Conservation (phyloP, 192 early-diverging fungal genomes). For the Backusella psychrophila region DNA sequence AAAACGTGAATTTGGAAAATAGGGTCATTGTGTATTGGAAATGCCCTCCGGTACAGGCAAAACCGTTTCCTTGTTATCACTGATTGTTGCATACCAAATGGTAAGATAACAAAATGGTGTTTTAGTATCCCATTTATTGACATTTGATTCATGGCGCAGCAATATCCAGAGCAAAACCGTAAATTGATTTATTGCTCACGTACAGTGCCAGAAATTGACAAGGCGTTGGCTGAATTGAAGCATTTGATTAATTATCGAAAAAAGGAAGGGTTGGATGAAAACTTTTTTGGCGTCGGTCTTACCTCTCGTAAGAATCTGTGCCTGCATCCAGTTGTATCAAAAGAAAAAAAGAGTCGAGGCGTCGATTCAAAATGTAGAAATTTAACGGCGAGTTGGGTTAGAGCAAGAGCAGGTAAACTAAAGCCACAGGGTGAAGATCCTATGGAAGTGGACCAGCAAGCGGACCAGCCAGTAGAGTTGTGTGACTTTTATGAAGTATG, state of each 20-base stretch:
- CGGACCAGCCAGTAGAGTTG: constrained; percentile 42
- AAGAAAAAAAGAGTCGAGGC: constrained; percentile 81
- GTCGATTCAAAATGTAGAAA: constrained; percentile 92
- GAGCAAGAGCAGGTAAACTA: constrained; percentile 51
- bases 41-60: constrained; percentile 99
- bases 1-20: not conserved
- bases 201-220: constrained; percentile 99
- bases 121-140: not conserved
- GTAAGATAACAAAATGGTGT: constrained; percentile 34
- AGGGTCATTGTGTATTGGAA: constrained; percentile 96
- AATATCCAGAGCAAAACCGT: constrained; percentile 86
- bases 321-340: constrained; percentile 84
- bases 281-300: constrained; percentile 90
- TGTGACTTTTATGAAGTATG: constrained; percentile 84
- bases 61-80: constrained; percentile 90
- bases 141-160: constrained; percentile 18
- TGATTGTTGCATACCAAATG: constrained; percentile 95
- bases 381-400: constrained; percentile 93
- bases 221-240: constrained; percentile 94
- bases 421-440: constrained; percentile 3
- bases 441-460: constrained; percentile 19
- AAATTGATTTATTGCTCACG: constrained; percentile 99
- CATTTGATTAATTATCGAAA: constrained; percentile 84
- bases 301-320: constrained; percentile 95
- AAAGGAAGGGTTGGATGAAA: constrained; percentile 64